A percentile compares a stretch with the other conserved stretches of the same genome.
These are phyloP conservation scores for Diaporthe australafricana DNA, from an alignment of 2,329 filamentous ascomycete species.

Conservation along the genomic window DNA sequence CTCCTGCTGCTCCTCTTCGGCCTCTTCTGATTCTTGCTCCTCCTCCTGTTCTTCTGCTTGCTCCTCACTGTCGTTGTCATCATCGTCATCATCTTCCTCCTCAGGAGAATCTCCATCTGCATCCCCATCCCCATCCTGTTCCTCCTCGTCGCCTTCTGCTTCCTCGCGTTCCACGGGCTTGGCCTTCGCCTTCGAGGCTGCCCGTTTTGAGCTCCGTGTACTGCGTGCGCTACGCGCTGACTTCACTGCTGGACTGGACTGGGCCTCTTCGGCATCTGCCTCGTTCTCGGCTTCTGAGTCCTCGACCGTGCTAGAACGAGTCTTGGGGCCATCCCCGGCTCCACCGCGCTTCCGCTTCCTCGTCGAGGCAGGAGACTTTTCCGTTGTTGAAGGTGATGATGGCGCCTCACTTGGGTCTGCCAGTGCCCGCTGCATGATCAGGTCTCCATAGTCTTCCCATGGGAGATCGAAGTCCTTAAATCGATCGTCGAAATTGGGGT, in stretches of 20 bases:
- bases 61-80: conserved; percentile 40
- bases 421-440: conserved; percentile 58
- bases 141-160: conserved; percentile 48
- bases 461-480: conserved; percentile 77
- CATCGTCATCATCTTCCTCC: conserved; percentile 43
- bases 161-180: conserved; percentile 49
- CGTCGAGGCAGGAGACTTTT: conserved; percentile 49
- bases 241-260: conserved; percentile 53
- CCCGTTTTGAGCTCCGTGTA: conserved; percentile 57
- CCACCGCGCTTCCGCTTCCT: conserved; percentile 60
- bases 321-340: conserved; percentile 48
- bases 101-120: conserved; percentile 50
- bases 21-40: neutral
- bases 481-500: conserved; percentile 68
- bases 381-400: conserved; percentile 57
- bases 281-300: conserved; percentile 59
- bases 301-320: conserved; percentile 62
- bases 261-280: conserved; percentile 47
- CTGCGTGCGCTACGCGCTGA: conserved; percentile 50
- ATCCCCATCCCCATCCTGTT: conserved; percentile 50
- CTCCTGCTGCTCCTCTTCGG: conserved; percentile 47
- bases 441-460: conserved; percentile 55
- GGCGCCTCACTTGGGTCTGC: conserved; percentile 60
- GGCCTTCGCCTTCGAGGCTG: conserved; percentile 52
- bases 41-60: conserved; percentile 42